phyloP scores from a whole-genome alignment of 2,329 filamentous ascomycete genomes.

The Fusarium nematophilum region DNA sequence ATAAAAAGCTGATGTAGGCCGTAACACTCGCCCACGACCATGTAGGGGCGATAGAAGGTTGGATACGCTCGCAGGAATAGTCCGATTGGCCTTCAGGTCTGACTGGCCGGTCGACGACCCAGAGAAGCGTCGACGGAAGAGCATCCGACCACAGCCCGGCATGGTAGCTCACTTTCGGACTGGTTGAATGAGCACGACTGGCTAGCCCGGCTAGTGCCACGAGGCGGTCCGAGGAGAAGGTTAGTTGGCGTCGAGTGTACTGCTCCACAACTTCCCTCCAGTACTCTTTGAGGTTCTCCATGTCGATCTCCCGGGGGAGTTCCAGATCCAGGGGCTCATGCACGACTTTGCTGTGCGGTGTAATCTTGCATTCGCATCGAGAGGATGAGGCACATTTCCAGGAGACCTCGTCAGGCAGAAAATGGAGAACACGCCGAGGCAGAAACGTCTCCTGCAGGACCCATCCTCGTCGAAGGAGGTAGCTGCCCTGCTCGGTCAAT shows the following conservation, averaged over 20 bases:
- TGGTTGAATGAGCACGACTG: neutral
- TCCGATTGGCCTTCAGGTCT: neutral
- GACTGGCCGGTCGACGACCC: neutral
- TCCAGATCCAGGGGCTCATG: neutral
- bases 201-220: neutral
- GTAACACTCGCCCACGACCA: constrained; percentile 6
- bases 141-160: constrained; percentile 2
- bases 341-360: neutral
- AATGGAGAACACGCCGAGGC: constrained; percentile 3
- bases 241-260: constrained; percentile 1
- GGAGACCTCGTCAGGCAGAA: neutral
- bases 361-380: neutral
- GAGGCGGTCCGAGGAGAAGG: neutral
- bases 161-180: neutral
- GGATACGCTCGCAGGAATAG: neutral
- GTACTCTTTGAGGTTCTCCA: constrained; percentile 1
- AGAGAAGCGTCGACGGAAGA: constrained; percentile 1
- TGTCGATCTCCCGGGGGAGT: neutral
- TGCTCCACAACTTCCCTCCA: constrained; percentile 4
- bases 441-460: neutral
- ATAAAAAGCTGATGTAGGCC: neutral
- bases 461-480: neutral
- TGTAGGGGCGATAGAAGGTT: neutral
- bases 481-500: neutral
- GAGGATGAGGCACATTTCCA: constrained; percentile 1